phyloP scores from a whole-genome alignment of 225 moss, liverwort and hornwort genomes.

The Bryoerythrophyllum caledonicum region DNA sequence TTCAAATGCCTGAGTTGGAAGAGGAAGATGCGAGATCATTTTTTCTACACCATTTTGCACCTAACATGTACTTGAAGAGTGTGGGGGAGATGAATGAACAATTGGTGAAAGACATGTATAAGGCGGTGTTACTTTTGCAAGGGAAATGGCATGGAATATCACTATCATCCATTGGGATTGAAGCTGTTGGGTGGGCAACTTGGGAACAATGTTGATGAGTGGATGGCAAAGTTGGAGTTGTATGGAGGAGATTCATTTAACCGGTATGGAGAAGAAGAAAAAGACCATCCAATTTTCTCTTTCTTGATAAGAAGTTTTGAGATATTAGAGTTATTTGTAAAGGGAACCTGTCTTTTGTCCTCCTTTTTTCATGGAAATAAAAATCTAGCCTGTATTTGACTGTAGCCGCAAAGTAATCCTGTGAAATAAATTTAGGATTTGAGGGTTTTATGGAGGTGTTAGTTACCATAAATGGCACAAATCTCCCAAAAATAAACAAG shows the following conservation, averaged over 20 bases:
- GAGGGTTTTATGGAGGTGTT: too few species aligned
- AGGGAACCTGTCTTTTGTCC: too few species aligned
- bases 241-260: not conserved
- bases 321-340: not conserved
- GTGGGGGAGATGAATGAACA: too few species aligned
- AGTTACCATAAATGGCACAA: not conserved
- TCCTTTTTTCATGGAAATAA: too few species aligned
- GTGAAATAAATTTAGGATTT: too few species aligned
- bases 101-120: not conserved
- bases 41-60: not conserved
- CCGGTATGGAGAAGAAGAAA: not conserved
- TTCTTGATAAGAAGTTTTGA: not conserved
- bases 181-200: conserved; percentile 11
- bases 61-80: not conserved
- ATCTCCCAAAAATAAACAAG: too few species aligned
- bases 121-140: not conserved
- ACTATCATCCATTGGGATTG: conserved; percentile 7
- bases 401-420: too few species aligned
- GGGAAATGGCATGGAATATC: not conserved
- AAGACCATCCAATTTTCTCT: conserved; percentile 2
- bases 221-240: not conserved
- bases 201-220: not conserved
- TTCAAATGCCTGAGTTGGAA: not conserved
- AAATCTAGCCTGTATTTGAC: too few species aligned
- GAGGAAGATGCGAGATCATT: not conserved